Percentiles rank a stretch among this genome's conserved stretches.
phyloP scores from a whole-genome alignment of 306 rosid species.

The Potentilla sterilis region DNA sequence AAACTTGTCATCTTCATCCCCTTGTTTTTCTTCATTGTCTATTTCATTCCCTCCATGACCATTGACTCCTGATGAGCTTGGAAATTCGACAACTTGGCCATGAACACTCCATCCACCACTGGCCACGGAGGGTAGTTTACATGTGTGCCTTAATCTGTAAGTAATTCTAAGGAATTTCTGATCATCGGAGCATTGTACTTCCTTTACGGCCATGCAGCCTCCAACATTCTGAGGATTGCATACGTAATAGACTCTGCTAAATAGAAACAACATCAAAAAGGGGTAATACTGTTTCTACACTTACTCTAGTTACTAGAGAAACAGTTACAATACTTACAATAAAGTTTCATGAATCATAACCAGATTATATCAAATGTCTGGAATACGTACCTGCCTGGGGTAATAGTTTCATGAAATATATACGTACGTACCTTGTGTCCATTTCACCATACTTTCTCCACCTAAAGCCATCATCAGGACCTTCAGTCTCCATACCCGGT shows the following conservation, averaged over 20 bases:
- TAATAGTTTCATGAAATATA: no score
- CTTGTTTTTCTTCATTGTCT: not conserved
- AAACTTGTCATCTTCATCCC: not conserved
- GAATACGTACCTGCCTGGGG: no score
- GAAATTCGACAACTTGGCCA: no score
- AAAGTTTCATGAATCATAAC: no score
- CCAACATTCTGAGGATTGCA: conserved; percentile 31
- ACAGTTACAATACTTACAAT: no score
- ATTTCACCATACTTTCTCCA: conserved; percentile 33
- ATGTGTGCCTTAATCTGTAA: conserved; percentile 39
- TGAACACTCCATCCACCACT: no score
- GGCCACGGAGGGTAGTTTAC: conserved; percentile 28
- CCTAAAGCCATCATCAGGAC: conserved; percentile 74
- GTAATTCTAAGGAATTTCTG: conserved; percentile 26
- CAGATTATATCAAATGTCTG: no score
- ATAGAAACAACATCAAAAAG: not conserved
- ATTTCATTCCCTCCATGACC: no score
- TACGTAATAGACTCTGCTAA: conserved; percentile 37
- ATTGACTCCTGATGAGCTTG: no score
- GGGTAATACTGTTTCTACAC: not conserved
- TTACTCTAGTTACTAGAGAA: no score
- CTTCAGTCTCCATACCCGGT: conserved; percentile 59
- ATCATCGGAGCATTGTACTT: conserved; percentile 32
- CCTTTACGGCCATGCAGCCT: conserved; percentile 38
- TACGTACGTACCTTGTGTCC: conserved; percentile 68